Base-by-base conservation (phyloP, 768 basidiomycete species). In the Trametes maxima region DNA sequence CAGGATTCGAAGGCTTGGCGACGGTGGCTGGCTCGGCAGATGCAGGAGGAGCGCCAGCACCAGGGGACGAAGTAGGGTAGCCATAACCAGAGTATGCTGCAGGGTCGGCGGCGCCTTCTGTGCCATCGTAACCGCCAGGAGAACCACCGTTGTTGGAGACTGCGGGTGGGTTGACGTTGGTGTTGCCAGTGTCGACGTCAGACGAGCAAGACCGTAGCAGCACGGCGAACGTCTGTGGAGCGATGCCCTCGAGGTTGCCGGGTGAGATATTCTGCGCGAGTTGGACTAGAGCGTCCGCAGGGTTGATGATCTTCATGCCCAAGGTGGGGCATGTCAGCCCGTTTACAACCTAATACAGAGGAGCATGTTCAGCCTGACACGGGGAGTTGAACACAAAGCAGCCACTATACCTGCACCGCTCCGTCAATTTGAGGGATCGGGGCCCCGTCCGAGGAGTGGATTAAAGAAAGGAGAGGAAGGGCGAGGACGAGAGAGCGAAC, bases 401-500 rank as follows among this genome's bases (percentile, higher is more conserved):
- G 3, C 16, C 21, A 24, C 22, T 13, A 28, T 22, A 43, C 52
- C 40, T 53, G 4, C 19, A 48, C 1, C 33, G 37, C 33, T 6
- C 25, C 52, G 39, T 7, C 22, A 19, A 6, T 13, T 19, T n/a
- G 53, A 16, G 44, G 37, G 5, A 67, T 24, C 4, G 62, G 65
- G 7, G 55, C 59, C 0, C 55, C 56, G 6, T 40, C 45, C 7
- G 62, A 44, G 6, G 54, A 44, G 25, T 39, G 44, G 44, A 28
- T 44, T 6, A 63, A 25, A 10, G 55, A 33, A 36, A 59, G 60
- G 24, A 67, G 62, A 11, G 59, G 59, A 11, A 63, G 45, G 62
- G 51, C 28, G 22, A 61, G 43, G 44, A 54, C 35, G 8, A 67
- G 45, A 39, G 62, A 64, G 53, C 54, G 62, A 43, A 62, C 58